phyloP scores from a whole-genome alignment of 306 rosid genomes.

The Vigna radiata region DNA sequence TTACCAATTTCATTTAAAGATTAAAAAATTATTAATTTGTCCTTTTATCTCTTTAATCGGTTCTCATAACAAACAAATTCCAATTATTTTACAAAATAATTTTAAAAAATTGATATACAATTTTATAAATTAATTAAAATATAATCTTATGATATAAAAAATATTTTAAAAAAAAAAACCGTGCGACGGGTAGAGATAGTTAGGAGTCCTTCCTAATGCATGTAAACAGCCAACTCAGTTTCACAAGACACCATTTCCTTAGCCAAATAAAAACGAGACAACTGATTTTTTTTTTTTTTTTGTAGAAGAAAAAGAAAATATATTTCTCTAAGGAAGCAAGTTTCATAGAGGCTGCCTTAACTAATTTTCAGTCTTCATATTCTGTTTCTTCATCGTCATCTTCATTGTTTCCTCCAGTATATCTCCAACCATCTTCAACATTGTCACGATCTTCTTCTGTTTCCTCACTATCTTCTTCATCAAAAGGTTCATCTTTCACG shows the following conservation, averaged over 20 bases:
- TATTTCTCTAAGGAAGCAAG: background rate
- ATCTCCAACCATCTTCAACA: constrained; percentile 94
- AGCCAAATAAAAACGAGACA: background rate
- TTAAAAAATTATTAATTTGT: too few relatives aligned
- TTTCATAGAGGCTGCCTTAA: constrained; percentile 26
- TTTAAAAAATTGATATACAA: too few relatives aligned
- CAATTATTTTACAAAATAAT: too few relatives aligned
- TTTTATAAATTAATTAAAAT: too few relatives aligned
- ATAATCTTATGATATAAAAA: too few relatives aligned
- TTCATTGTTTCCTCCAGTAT: constrained; percentile 67
- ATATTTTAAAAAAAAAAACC: too few relatives aligned
- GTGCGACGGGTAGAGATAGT: too few relatives aligned
- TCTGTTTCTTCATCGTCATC: constrained; percentile 99
- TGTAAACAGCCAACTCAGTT: background rate
- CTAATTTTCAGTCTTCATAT: constrained; percentile 69
- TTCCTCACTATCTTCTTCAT: constrained; percentile 98
- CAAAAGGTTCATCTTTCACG: constrained; percentile 69
- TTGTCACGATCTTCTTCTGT: constrained; percentile 96
- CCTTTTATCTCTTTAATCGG: too few relatives aligned
- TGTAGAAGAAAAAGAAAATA: background rate
- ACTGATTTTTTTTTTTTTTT: background rate
- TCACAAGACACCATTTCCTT: background rate
- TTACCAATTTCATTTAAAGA: too few relatives aligned
- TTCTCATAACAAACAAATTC: too few relatives aligned
- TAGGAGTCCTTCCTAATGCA: background rate